A percentile compares a stretch with the other conserved stretches of the same genome.
Conservation (phyloP, 345 rosid genomes). For the Corymbia maculata region DNA sequence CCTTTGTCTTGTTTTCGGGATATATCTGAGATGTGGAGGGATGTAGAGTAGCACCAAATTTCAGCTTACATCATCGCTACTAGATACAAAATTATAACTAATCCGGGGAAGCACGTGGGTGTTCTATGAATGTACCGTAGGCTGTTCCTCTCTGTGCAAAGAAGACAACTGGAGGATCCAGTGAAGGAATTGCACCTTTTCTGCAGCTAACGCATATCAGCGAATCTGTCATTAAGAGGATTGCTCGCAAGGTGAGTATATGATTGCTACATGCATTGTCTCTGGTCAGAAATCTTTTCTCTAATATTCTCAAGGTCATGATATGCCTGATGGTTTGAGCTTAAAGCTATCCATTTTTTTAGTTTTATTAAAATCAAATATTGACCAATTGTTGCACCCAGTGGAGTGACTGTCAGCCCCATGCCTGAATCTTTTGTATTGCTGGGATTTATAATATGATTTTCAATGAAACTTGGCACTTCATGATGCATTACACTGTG, state of each 20-base stretch:
- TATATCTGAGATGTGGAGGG: background rate
- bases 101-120: background rate
- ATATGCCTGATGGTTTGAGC: background rate
- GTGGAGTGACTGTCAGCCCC: background rate
- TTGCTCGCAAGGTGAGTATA: constrained; percentile 71
- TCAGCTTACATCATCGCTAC: background rate
- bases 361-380: background rate
- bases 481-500: background rate
- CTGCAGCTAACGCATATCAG: constrained; percentile 92
- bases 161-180: constrained; percentile 77
- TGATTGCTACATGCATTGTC: background rate
- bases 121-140: constrained; percentile 18
- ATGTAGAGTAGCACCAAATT: background rate
- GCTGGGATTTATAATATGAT: background rate
- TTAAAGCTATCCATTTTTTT: background rate
- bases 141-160: constrained; percentile 97
- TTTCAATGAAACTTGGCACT: background rate
- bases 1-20: background rate
- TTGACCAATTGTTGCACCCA: background rate
- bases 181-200: constrained; percentile 90
- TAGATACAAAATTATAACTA: background rate
- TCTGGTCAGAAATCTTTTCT: background rate
- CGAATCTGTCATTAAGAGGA: constrained; percentile 71
- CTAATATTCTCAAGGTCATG: background rate
- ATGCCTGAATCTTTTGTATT: background rate